These are phyloP conservation scores for Xylaria curta DNA, from an alignment of 495 filamentous ascomycete genomes.

Conservation along the genomic window DNA sequence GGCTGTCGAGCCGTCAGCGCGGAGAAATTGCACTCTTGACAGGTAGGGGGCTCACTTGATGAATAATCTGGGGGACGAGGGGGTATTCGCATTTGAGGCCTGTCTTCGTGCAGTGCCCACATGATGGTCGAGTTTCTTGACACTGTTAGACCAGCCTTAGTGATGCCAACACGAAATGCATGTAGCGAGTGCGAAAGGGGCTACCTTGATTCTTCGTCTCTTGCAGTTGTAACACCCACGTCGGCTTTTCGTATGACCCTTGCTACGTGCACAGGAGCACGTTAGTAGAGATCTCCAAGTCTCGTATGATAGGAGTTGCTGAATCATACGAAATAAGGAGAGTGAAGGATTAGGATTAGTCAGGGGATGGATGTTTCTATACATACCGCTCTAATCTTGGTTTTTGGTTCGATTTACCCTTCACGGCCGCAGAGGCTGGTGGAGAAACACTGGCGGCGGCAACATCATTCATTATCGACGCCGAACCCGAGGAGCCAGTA, in stretches of 20 bases:
- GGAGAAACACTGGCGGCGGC: conserved; percentile 20
- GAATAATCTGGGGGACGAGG: conserved; percentile 47
- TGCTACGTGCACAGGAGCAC: not conserved
- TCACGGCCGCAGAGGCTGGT: conserved; percentile 17
- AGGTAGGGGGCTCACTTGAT: conserved; percentile 41
- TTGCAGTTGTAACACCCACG: conserved; percentile 73
- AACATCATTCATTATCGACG: conserved; percentile 27
- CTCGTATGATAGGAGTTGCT: too few species aligned
- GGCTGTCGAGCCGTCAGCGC: conserved; percentile 38
- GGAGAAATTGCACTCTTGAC: not conserved
- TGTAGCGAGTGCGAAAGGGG: not conserved
- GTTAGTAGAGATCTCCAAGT: too few species aligned
- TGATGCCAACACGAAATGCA: not conserved
- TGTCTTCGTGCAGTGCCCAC: conserved; percentile 63
- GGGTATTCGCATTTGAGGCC: conserved; percentile 66
- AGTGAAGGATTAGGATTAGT: too few species aligned
- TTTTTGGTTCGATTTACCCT: conserved; percentile 28
- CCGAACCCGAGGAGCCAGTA: conserved; percentile 35
- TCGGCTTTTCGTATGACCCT: conserved; percentile 66
- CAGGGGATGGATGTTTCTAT: too few species aligned
- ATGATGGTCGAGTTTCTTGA: conserved; percentile 64
- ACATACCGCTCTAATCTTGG: conserved; percentile 45
- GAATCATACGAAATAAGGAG: too few species aligned
- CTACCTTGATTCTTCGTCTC: conserved; percentile 64
- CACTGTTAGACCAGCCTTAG: conserved; percentile 46